Conservation (phyloP, 768 basidiomycete species). For the Psilocybe sp. region DNA sequence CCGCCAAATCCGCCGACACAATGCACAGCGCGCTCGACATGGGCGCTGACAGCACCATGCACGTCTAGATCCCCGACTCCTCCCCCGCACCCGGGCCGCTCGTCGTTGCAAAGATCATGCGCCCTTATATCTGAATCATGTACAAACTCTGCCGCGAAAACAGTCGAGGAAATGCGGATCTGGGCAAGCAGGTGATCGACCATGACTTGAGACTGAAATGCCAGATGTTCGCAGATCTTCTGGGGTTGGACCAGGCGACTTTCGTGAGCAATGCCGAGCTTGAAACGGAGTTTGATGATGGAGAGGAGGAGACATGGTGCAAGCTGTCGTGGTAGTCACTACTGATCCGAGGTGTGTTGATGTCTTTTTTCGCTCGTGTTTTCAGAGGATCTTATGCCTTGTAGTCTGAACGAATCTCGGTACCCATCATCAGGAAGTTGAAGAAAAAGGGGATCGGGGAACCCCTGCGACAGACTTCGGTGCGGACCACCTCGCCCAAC, state of each 20-base stretch:
- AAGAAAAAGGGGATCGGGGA: constrained; percentile 97
- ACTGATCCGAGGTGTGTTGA: constrained; percentile 82
- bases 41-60: constrained; percentile 93
- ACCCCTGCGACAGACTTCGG: constrained; percentile 73
- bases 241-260: constrained; percentile 94
- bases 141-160: constrained; percentile 36
- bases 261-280: constrained; percentile 88
- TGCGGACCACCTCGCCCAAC: constrained; percentile 75
- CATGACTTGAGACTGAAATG: constrained; percentile 95
- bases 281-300: constrained; percentile 87
- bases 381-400: not conserved
- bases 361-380: not conserved
- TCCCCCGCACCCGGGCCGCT: constrained; percentile 84
- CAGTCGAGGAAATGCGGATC: constrained; percentile 49
- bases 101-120: constrained; percentile 82
- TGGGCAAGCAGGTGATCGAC: constrained; percentile 98
- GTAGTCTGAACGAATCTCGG: constrained; percentile 88
- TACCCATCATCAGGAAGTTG: constrained; percentile 99
- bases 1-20: constrained; percentile 84
- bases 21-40: constrained; percentile 96
- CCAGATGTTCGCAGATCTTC: constrained; percentile 92
- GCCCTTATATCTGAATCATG: constrained; percentile 69
- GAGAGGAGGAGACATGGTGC: constrained; percentile 78
- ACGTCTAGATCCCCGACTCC: constrained; percentile 80
- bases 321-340: constrained; percentile 83